A percentile compares a stretch with the other conserved stretches of the same genome.
These are phyloP conservation scores for Ustilago sp. DNA, from an alignment of 1,284 basidiomycete genomes.

Conservation along the genomic window DNA sequence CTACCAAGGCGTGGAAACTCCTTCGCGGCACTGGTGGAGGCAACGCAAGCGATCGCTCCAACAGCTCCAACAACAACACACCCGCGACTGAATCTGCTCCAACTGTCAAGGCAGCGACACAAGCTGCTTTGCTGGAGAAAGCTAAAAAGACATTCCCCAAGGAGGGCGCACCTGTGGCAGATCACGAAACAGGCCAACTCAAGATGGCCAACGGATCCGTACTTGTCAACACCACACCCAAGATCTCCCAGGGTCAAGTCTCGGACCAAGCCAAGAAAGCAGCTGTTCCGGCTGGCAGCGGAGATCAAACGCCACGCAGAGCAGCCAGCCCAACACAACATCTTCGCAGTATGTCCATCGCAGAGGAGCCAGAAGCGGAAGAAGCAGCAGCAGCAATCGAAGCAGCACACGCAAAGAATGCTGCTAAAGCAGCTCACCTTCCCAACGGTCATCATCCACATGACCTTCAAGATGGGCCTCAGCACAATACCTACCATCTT, in stretches of 20 bases:
- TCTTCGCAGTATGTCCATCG: slow-evolving; percentile 28
- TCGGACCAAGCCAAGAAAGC: slow-evolving; percentile 27
- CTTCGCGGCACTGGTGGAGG: slow-evolving; percentile 41
- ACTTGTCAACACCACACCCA: slow-evolving; percentile 5
- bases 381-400: slow-evolving; percentile 42
- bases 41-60: slow-evolving; percentile 20
- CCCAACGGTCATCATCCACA: slow-evolving; percentile 43
- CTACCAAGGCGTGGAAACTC: slow-evolving; percentile 53
- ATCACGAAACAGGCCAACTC: slow-evolving; percentile 43
- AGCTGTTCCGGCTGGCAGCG: neutral
- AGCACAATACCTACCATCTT: slow-evolving; percentile 49
- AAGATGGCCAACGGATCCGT: slow-evolving; percentile 30
- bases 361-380: slow-evolving; percentile 32
- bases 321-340: slow-evolving; percentile 30
- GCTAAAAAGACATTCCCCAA: slow-evolving; percentile 47
- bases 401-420: slow-evolving; percentile 35
- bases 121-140: slow-evolving; percentile 16
- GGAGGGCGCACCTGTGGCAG: slow-evolving; percentile 44
- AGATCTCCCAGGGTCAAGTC: slow-evolving; percentile 13
- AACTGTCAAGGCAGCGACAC: neutral
- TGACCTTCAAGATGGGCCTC: slow-evolving; percentile 44
- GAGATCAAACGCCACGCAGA: slow-evolving; percentile 37
- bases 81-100: neutral
- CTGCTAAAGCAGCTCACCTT: slow-evolving; percentile 13
- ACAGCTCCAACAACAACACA: neutral